These are phyloP conservation scores for Dendrocalamus latiflorus DNA, from an alignment of 202 grass and related monocot genomes.

Conservation along the genomic window DNA sequence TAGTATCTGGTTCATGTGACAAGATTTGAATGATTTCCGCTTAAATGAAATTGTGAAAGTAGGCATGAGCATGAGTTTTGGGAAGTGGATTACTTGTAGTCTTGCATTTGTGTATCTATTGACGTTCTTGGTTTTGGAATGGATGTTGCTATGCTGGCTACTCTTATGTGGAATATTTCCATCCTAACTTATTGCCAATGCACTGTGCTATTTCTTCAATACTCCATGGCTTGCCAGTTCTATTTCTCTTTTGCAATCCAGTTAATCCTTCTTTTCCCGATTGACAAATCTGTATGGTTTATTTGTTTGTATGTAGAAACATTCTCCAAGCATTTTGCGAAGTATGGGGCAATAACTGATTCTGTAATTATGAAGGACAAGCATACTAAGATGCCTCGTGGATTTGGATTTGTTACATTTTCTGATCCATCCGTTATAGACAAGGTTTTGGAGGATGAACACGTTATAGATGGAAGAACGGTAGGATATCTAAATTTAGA, in stretches of 20 bases:
- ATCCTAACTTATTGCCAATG: neutral
- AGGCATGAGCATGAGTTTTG: neutral
- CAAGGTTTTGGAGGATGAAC: too few relatives aligned
- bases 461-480: too few relatives aligned
- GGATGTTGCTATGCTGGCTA: neutral
- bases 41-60: neutral
- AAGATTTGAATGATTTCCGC: neutral
- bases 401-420: constrained; percentile 99
- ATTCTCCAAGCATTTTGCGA: constrained; percentile 94
- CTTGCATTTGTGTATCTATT: neutral
- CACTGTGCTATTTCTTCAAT: constrained; percentile 6
- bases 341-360: constrained; percentile 92
- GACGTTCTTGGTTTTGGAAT: constrained; percentile 5
- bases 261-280: constrained; percentile 11
- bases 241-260: neutral
- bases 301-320: constrained; percentile 70
- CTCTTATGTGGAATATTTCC: constrained; percentile 12
- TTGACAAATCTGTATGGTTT: constrained; percentile 49
- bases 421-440: constrained; percentile 88
- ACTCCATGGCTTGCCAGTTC: neutral
- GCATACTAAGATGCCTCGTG: constrained; percentile 93
- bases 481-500: constrained; percentile 60
- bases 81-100: neutral
- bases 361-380: constrained; percentile 99
- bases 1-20: neutral